A percentile compares a stretch with the other conserved stretches of the same genome.
phyloP scores from a whole-genome alignment of 148 eudicot genomes.

The Arctostaphylos glauca region DNA sequence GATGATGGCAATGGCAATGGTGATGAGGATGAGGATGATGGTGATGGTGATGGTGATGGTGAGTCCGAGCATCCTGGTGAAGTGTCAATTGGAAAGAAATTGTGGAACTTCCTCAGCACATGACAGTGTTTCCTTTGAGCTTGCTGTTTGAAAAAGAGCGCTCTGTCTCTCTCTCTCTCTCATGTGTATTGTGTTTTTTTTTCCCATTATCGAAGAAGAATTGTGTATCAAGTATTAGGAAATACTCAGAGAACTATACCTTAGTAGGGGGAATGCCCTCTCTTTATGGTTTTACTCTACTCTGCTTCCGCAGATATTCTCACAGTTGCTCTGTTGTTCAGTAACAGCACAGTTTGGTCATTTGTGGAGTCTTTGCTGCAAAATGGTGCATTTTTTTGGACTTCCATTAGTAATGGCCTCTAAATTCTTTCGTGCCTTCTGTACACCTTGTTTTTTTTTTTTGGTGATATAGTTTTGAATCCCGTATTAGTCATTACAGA shows the following conservation, averaged over 20 bases:
- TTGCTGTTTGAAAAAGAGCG: no score
- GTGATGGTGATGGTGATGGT: constrained; percentile 23
- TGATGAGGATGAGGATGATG: constrained; percentile 29
- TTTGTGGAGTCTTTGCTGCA: background rate
- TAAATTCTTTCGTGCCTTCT: background rate
- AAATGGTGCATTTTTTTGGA: background rate
- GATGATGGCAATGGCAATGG: constrained; percentile 24
- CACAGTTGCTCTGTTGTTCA: background rate
- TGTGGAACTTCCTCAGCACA: constrained; percentile 73
- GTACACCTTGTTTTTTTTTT: background rate
- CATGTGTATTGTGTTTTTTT: background rate
- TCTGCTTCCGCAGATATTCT: constrained; percentile 1
- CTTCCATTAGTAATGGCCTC: background rate
- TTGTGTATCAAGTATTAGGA: background rate
- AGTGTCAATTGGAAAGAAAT: constrained; percentile 50
- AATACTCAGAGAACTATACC: background rate
- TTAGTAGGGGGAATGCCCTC: background rate
- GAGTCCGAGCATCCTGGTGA: constrained; percentile 53
- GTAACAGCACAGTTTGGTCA: background rate
- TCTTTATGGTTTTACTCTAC: background rate
- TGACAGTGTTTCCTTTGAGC: constrained; percentile 24
- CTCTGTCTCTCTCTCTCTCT: background rate
- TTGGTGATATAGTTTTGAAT: background rate
- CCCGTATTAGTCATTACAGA: background rate
- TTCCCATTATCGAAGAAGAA: no score